Percentiles rank a stretch among this genome's conserved stretches.
These are phyloP conservation scores for Daldinia sp. DNA, from an alignment of 2,329 filamentous ascomycete species.

Conservation along the genomic window DNA sequence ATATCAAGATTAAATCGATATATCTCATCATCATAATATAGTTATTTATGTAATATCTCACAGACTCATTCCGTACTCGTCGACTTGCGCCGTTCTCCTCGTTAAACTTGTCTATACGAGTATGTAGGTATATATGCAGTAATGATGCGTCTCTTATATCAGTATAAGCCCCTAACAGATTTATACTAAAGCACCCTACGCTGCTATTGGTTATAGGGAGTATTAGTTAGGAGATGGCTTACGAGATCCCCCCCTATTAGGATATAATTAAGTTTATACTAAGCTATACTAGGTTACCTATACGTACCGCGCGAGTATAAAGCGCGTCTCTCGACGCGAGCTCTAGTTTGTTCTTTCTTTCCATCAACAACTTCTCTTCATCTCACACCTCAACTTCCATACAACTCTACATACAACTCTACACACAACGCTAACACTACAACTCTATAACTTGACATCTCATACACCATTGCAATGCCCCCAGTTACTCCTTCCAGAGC, in stretches of 20 bases:
- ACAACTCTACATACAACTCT: neutral
- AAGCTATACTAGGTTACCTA: neutral
- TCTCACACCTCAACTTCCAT: neutral
- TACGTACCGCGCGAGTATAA: conserved; percentile 1
- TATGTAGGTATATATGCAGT: conserved; percentile 31
- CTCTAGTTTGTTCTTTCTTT: conserved; percentile 4
- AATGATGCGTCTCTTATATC: conserved; percentile 3
- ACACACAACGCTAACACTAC: neutral
- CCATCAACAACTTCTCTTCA: conserved; percentile 14
- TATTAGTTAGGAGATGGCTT: neutral
- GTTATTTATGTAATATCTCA: neutral
- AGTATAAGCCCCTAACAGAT: conserved; percentile 4
- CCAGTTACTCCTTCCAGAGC: conserved; percentile 26
- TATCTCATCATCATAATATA: neutral
- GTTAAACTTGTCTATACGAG: conserved; percentile 20
- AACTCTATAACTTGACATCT: neutral
- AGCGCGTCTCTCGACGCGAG: neutral
- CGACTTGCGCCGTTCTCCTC: conserved; percentile 27
- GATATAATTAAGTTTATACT: conserved; percentile 4
- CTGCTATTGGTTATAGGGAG: conserved; percentile 9
- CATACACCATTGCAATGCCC: conserved; percentile 25
- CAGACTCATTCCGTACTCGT: conserved; percentile 6
- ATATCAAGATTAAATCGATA: conserved; percentile 1
- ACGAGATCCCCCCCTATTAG: conserved; percentile 14
- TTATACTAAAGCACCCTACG: conserved; percentile 14